Evolutionary conservation across 495 filamentous ascomycete species (phyloP).

Genomic region (Penicillium tannophilum): DNA sequence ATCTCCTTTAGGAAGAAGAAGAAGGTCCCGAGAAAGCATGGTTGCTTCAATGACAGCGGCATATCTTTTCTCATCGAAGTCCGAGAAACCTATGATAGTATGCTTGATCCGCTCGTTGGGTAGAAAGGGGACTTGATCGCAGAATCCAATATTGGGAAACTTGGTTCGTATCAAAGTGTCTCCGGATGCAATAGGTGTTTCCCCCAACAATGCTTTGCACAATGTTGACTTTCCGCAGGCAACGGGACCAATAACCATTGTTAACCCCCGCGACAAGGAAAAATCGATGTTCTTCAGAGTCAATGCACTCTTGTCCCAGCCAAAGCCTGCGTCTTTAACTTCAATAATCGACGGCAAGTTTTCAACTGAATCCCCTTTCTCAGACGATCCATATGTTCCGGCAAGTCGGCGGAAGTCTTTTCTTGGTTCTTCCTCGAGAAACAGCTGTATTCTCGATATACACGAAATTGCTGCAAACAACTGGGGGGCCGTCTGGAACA

Average conservation of each 20-base stretch:
- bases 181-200: not conserved
- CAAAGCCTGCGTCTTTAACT: not conserved
- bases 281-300: constrained; percentile 1
- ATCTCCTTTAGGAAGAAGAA: not conserved
- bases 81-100: not conserved
- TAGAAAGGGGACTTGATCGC: not conserved
- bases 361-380: not conserved
- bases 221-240: constrained; percentile 5
- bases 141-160: not conserved
- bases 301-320: not conserved
- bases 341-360: not conserved
- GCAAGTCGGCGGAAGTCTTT: not conserved
- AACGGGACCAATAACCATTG: constrained; percentile 1
- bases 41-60: not conserved
- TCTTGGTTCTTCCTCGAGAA: not conserved
- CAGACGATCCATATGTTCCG: not conserved
- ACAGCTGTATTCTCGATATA: not conserved
- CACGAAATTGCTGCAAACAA: not conserved
- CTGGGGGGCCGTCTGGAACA: not conserved
- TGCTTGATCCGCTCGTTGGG: not conserved
- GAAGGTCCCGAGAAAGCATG: not conserved
- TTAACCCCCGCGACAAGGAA: not conserved
- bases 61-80: not conserved
- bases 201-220: not conserved
- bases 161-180: not conserved